Evolutionary conservation across 2,329 filamentous ascomycete genomes (phyloP).

Genomic region (Colletotrichum sp.): DNA sequence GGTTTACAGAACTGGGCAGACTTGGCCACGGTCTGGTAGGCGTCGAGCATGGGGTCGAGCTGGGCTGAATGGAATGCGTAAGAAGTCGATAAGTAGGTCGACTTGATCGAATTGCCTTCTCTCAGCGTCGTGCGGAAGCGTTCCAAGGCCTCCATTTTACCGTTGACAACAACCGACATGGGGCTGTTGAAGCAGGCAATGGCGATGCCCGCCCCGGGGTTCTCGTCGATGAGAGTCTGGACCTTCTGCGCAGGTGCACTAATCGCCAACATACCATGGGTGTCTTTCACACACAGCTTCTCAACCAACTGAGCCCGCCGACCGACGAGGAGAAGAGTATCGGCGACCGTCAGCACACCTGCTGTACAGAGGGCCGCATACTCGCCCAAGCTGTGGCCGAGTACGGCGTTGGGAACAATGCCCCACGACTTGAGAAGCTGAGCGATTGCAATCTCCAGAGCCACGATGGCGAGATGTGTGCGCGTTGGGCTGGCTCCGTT

Average conservation of each 20-base stretch:
- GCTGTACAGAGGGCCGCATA: constrained; percentile 75
- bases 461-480: constrained; percentile 58
- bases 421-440: constrained; percentile 61
- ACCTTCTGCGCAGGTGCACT: constrained; percentile 55
- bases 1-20: constrained; percentile 46
- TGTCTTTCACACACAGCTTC: constrained; percentile 67
- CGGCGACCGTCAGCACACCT: constrained; percentile 72
- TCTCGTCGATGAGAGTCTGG: constrained; percentile 52
- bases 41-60: constrained; percentile 58
- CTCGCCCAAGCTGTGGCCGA: constrained; percentile 72
- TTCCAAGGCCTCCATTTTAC: constrained; percentile 41
- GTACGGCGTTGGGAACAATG: constrained; percentile 58
- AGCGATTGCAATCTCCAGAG: constrained; percentile 62
- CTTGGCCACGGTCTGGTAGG: constrained; percentile 55
- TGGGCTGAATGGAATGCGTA: constrained; percentile 60
- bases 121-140: constrained; percentile 45
- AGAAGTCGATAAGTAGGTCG: constrained; percentile 49
- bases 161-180: constrained; percentile 72
- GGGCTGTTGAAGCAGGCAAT: constrained; percentile 77
- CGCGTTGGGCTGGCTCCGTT: constrained; percentile 67
- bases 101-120: constrained; percentile 40
- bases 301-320: constrained; percentile 69
- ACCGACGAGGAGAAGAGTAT: constrained; percentile 77
- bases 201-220: constrained; percentile 26
- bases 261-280: constrained; percentile 64